These are phyloP conservation scores for Annulohypoxylon nitens DNA, from an alignment of 495 filamentous ascomycete species.

Conservation along the genomic window DNA sequence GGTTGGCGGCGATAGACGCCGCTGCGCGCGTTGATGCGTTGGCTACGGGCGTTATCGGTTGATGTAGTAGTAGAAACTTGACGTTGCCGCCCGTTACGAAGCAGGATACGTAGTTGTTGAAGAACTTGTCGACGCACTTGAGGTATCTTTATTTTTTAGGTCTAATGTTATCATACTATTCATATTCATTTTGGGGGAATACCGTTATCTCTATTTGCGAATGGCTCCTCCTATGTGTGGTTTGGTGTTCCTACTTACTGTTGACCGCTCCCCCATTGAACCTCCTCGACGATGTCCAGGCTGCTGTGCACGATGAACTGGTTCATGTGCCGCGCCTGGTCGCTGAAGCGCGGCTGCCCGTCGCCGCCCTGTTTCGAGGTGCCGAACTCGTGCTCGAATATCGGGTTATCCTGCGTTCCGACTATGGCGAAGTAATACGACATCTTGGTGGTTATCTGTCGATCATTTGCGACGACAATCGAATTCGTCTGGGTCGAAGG, in stretches of 20 bases:
- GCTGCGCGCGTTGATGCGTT: conserved; percentile 64
- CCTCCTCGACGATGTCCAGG: conserved; percentile 93
- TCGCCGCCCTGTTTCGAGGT: conserved; percentile 95
- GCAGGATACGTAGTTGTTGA: conserved; percentile 88
- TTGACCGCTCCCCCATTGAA: conserved; percentile 86
- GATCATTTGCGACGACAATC: conserved; percentile 45
- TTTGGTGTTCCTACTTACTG: conserved; percentile 67
- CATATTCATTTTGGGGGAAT: neutral
- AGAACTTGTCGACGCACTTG: conserved; percentile 93
- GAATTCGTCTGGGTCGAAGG: neutral
- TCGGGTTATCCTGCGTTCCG: conserved; percentile 91
- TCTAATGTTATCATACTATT: neutral
- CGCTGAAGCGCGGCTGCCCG: conserved; percentile 86
- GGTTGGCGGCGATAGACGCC: conserved; percentile 81
- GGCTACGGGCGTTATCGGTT: conserved; percentile 66
- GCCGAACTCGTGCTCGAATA: conserved; percentile 96
- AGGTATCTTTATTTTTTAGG: conserved; percentile 76
- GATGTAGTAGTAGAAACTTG: conserved; percentile 91
- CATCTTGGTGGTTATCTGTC: conserved; percentile 66
- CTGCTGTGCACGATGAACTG: conserved; percentile 96
- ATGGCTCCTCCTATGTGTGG: neutral
- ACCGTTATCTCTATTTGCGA: neutral
- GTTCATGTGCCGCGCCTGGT: conserved; percentile 91
- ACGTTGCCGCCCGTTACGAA: conserved; percentile 87
- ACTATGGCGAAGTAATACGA: conserved; percentile 98